Base-by-base conservation (phyloP, 176 grass and related monocot species). In the Otatea glauca region DNA sequence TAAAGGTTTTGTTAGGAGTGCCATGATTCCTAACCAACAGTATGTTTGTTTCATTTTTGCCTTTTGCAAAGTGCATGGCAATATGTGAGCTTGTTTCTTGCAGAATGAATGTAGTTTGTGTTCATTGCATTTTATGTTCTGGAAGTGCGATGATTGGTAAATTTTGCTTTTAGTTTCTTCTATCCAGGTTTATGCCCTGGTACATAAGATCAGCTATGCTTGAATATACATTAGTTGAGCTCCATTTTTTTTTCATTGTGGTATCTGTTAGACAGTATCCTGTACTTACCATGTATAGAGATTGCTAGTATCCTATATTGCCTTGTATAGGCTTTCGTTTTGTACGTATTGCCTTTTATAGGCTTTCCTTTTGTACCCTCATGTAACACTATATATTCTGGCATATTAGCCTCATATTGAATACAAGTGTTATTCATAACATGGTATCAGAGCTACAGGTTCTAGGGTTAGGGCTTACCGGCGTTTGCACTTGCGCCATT, bases 41-140 rank as follows among this genome's bases (percentile, higher is more conserved):
- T 70, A 50, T 54, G 6, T 43, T 86, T 86, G 29, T 72, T 70
- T 42, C 32, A 0, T 71, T 86, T 80, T 65, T 55, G 17, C 16
- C 27, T 80, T 54, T 79, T 51, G 20, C 49, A 38, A 50, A 79
- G 47, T 13, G n/a, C 55, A 63, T 79, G 75, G 42, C 12, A 61
- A 32, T 29, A 41, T 42, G 16, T 55, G 21, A 58, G 45, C 63
- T 5, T 41, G 41, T 69, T 70, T 43, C 47, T 55, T 76, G 56
- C 35, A 65, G 67, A 65, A 50, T n/a, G 12, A 66, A 79, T 29
- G 13, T 35, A 80, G 49, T 45, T 63, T 51, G 18, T 8, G 23
- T 66, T 27, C 38, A 50, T 15, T 37, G 27, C 6, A 37, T 50
- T 51, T 50, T 54, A 39, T 80, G 37, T 53, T 23, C 18, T 54